Evolutionary conservation across 108 stramenopile genomes (phyloP), one percentile per base, ranked within the genome.

Genomic region (Chaetoceros muelleri): DNA sequence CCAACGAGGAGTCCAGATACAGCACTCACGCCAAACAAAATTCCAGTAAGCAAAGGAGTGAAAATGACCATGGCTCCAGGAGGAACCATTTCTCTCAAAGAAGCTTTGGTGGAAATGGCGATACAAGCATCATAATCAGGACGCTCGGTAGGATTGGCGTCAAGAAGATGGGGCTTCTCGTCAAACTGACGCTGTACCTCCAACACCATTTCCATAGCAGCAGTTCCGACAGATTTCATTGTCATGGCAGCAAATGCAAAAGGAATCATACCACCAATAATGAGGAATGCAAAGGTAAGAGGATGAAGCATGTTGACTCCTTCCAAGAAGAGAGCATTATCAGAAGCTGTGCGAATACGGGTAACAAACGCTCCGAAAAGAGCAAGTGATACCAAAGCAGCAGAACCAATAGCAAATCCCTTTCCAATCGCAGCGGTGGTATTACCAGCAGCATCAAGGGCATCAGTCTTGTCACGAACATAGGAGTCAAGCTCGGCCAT

Each of bases 351-450:
- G 50, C 90, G 87, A 60, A 97, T 85, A 57, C 94, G 95, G 50
- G 90, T 91, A 27, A 97, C 95, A 58, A 96, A 98, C 29, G 98
- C 96, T 34, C 93, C 95, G 63, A 96, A 96, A 19, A 98, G 84
- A 46, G 95, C 96, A 27, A 98, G 78, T 27, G 96, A 97, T 25
- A 96, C 96, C 62, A 98, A 88, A n/a, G 94, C 98, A 52, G 98
- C 98, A 29, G 95, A 96, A 49, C 98, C 98, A 62, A 98, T 98
- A 40, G 98, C 98, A 60, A 98, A 98, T 30, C 98, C 98, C 84
- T 98, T 98, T 75, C 98, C 98, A 58, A 96, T 96, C 44, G 98
- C 98, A 48, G 98, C 98, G 28, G 98, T 98, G 67, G 98, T 98
- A 80, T 98, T 98, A 45, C 98, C 98, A 24, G 95, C 95, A 47